phyloP scores from a whole-genome alignment of 192 early-diverging fungal species.

The Podila verticillata region DNA sequence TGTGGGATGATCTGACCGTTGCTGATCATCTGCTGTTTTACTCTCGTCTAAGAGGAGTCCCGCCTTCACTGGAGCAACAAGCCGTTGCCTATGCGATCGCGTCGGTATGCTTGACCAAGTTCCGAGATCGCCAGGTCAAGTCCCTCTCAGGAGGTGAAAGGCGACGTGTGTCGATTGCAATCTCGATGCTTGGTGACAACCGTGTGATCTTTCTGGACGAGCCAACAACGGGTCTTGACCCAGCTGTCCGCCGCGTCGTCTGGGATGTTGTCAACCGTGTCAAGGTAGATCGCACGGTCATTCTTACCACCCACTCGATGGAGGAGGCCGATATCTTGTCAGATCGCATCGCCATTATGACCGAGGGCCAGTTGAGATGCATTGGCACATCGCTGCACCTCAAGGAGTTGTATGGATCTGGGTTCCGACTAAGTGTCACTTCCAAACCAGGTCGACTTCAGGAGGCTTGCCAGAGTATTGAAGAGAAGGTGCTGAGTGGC shows the following conservation, averaged over 20 bases:
- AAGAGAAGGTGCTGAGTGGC: not conserved
- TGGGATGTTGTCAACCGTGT: constrained; percentile 65
- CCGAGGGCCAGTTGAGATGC: constrained; percentile 54
- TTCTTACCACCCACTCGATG: constrained; percentile 73
- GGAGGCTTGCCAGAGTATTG: constrained; percentile 26
- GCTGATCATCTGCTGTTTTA: constrained; percentile 60
- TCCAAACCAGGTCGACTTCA: constrained; percentile 12
- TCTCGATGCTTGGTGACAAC: constrained; percentile 63
- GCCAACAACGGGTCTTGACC: constrained; percentile 70
- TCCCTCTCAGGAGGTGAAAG: constrained; percentile 69
- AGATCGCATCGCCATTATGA: constrained; percentile 63
- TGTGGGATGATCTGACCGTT: constrained; percentile 58
- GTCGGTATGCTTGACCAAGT: constrained; percentile 44
- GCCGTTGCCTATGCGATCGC: constrained; percentile 30
- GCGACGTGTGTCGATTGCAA: constrained; percentile 60
- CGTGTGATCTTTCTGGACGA: constrained; percentile 66
- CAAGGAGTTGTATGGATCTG: constrained; percentile 64
- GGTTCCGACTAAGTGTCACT: constrained; percentile 60
- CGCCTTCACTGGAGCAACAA: constrained; percentile 24
- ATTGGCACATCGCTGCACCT: constrained; percentile 64
- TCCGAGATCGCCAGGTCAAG: constrained; percentile 43
- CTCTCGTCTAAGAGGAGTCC: constrained; percentile 57
- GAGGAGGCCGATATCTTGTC: constrained; percentile 72
- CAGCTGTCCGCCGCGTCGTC: constrained; percentile 54
- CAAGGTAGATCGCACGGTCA: constrained; percentile 58